Evolutionary conservation across 2,329 filamentous ascomycete species (phyloP).

Genomic region (Onygenales sp.): DNA sequence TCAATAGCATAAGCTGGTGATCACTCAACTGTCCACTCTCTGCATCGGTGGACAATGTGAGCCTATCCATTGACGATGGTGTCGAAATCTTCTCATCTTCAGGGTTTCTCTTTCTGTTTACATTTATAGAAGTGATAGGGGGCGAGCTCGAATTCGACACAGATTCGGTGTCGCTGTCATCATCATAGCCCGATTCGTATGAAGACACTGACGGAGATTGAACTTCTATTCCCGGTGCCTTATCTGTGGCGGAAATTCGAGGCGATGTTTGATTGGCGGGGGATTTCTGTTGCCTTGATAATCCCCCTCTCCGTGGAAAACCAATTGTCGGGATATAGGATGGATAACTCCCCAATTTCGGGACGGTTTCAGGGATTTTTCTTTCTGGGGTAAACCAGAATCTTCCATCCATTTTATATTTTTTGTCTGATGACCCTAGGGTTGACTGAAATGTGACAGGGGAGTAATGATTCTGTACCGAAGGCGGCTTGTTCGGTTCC

Average conservation of each 20-base stretch:
- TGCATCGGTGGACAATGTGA: constrained; percentile 13
- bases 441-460: constrained; percentile 43
- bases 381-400: constrained; percentile 28
- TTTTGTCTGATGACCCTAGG: constrained; percentile 40
- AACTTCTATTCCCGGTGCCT: background rate
- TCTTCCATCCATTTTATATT: constrained; percentile 42
- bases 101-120: constrained; percentile 27
- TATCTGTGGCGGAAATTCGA: background rate
- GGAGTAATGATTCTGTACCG: constrained; percentile 35
- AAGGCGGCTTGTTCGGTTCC: constrained; percentile 1
- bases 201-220: constrained; percentile 16
- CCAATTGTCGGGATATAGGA: constrained; percentile 30
- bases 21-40: constrained; percentile 12
- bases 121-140: constrained; percentile 9
- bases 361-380: background rate
- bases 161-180: constrained; percentile 11
- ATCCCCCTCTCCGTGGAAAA: constrained; percentile 19
- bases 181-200: constrained; percentile 14
- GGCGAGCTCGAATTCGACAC: constrained; percentile 15
- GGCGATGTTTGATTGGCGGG: background rate
- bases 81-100: constrained; percentile 23
- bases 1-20: constrained; percentile 27
- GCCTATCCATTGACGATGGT: constrained; percentile 21
- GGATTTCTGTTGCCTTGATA: background rate
- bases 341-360: constrained; percentile 6